A percentile compares a stretch with the other conserved stretches of the same genome.
Conservation (phyloP, 192 early-diverging fungal species). For the Linnemannia exigua region DNA sequence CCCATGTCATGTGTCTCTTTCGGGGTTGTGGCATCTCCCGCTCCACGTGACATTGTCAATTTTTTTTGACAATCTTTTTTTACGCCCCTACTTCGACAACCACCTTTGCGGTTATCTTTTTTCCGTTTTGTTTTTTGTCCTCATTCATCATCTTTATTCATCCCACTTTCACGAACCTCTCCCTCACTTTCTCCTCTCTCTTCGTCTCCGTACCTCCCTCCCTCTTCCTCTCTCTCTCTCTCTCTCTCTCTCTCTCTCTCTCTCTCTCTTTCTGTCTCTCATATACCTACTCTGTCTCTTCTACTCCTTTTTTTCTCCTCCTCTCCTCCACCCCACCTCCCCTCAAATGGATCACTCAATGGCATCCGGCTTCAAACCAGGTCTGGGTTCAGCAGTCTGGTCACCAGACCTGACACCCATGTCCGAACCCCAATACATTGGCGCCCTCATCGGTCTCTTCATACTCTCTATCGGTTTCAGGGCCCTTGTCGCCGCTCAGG, state of each 20-base stretch:
- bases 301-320: neutral
- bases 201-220: too few relatives aligned
- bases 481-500: constrained; percentile 56
- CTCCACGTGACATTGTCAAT: neutral
- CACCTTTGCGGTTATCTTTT: neutral
- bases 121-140: neutral
- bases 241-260: neutral
- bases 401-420: constrained; percentile 55
- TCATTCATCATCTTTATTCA: neutral
- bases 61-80: neutral
- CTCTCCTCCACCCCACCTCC: neutral
- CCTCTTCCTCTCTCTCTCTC: neutral
- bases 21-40: too few relatives aligned
- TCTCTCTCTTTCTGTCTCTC: neutral
- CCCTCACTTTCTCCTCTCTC: neutral
- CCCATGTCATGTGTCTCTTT: too few relatives aligned
- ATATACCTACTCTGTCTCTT: neutral
- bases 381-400: constrained; percentile 59
- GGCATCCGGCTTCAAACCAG: constrained; percentile 44
- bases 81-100: too few relatives aligned
- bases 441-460: constrained; percentile 62
- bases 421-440: constrained; percentile 63
- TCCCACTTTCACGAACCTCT: too few relatives aligned
- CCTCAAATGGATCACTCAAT: constrained; percentile 26
- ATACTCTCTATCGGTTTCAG: constrained; percentile 60